These are phyloP conservation scores for Paxillus involutus DNA, from an alignment of 768 basidiomycete species.

Conservation along the genomic window DNA sequence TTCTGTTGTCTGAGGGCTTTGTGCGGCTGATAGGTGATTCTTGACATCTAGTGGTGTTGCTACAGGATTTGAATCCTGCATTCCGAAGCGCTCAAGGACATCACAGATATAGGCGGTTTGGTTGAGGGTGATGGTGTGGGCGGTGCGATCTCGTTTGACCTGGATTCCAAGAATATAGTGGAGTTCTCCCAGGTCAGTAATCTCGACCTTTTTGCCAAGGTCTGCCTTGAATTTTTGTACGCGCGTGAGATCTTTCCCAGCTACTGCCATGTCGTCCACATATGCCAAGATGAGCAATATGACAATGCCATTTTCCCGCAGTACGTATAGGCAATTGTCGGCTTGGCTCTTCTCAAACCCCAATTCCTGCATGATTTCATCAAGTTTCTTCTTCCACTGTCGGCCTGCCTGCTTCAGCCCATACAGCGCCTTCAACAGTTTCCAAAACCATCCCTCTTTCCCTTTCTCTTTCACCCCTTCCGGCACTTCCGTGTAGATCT, in stretches of 20 bases:
- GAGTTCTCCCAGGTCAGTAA: constrained; percentile 23
- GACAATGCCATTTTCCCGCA: background rate
- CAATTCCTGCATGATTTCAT: constrained; percentile 13
- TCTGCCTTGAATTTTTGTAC: constrained; percentile 6
- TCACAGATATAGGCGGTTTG: constrained; percentile 10
- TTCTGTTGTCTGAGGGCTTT: too few species aligned
- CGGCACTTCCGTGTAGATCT: constrained; percentile 34
- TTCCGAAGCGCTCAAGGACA: background rate
- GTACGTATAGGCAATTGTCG: constrained; percentile 18
- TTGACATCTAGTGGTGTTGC: constrained; percentile 1
- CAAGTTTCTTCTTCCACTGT: constrained; percentile 31
- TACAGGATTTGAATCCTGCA: constrained; percentile 1
- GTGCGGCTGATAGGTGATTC: accelerated
- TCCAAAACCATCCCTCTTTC: constrained; percentile 11
- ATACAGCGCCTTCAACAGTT: constrained; percentile 24
- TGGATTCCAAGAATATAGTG: constrained; percentile 27
- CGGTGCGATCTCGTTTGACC: constrained; percentile 2
- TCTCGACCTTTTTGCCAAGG: constrained; percentile 11
- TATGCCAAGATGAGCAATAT: constrained; percentile 24
- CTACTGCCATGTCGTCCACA: constrained; percentile 30
- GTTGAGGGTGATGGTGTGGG: background rate
- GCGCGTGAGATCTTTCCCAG: background rate
- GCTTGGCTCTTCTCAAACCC: constrained; percentile 14
- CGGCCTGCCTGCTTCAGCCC: constrained; percentile 30
- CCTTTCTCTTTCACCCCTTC: constrained; percentile 19